Percentiles rank a stretch among this genome's conserved stretches.
Evolutionary conservation across 108 stramenopile genomes (phyloP).

Genomic region (Licmophora abbreviata): DNA sequence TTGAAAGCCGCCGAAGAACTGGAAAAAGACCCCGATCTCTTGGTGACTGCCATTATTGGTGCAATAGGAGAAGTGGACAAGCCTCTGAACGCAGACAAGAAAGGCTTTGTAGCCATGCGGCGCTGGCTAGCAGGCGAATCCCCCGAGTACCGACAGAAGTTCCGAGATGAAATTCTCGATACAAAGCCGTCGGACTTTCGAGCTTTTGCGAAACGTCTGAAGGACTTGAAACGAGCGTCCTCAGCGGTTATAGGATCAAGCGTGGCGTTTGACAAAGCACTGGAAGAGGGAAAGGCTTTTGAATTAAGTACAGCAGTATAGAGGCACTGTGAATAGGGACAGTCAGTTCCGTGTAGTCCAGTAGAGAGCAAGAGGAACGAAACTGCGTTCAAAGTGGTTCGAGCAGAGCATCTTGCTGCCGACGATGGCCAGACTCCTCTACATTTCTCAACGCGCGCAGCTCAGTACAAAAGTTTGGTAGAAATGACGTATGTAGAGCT

Average conservation of each 20-base stretch:
- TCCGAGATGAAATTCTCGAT: constrained; percentile 81
- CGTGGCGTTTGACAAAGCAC: constrained; percentile 77
- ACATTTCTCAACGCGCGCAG: too few relatives aligned
- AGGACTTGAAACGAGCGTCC: constrained; percentile 70
- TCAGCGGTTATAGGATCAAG: constrained; percentile 86
- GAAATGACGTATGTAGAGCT: too few relatives aligned
- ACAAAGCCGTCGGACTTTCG: constrained; percentile 85
- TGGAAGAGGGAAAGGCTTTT: constrained; percentile 64
- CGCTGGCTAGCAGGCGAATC: constrained; percentile 81
- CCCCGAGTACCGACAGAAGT: constrained; percentile 76
- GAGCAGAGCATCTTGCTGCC: too few relatives aligned
- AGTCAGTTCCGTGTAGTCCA: too few relatives aligned
- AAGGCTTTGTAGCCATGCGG: constrained; percentile 68
- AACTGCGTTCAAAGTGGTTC: too few relatives aligned
- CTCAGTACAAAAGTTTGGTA: too few relatives aligned
- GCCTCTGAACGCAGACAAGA: constrained; percentile 78
- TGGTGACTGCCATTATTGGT: constrained; percentile 83
- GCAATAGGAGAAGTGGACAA: constrained; percentile 93
- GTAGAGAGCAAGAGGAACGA: too few relatives aligned
- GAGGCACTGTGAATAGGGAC: too few relatives aligned
- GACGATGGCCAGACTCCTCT: too few relatives aligned
- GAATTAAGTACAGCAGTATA: too few relatives aligned
- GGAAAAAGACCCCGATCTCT: constrained; percentile 66
- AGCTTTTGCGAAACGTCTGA: constrained; percentile 78
- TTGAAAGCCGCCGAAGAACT: constrained; percentile 69